phyloP scores from a whole-genome alignment of 1,284 basidiomycete species.

The Sporisorium sorghi region DNA sequence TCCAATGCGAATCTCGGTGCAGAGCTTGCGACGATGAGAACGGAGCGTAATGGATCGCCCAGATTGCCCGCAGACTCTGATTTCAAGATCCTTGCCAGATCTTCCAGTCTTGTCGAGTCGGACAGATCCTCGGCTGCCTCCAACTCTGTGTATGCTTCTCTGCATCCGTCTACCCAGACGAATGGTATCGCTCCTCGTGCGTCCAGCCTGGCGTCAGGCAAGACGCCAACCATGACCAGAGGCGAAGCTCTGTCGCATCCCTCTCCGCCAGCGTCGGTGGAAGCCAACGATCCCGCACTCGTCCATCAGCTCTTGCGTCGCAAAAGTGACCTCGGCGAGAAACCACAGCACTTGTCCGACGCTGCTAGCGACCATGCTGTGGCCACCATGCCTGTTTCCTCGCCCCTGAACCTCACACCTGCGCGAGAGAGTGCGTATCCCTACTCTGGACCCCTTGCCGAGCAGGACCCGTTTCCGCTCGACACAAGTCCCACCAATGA shows the following conservation, averaged over 20 bases:
- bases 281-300: constrained; percentile 51
- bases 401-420: constrained; percentile 26
- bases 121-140: constrained; percentile 30
- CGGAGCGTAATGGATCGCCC: constrained; percentile 7
- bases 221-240: constrained; percentile 34
- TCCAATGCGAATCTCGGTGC: not conserved
- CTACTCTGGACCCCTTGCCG: constrained; percentile 10
- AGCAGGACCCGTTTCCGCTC: constrained; percentile 39
- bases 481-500: constrained; percentile 28
- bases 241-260: constrained; percentile 51
- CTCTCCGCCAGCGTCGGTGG: constrained; percentile 49
- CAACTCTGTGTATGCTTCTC: constrained; percentile 26
- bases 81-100: constrained; percentile 34
- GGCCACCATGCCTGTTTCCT: constrained; percentile 23
- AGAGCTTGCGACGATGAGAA: not conserved
- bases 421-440: constrained; percentile 12
- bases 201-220: constrained; percentile 23
- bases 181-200: constrained; percentile 29
- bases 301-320: constrained; percentile 55
- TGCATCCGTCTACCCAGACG: constrained; percentile 21
- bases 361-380: constrained; percentile 56
- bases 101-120: constrained; percentile 38
- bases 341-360: constrained; percentile 21
- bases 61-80: constrained; percentile 12
- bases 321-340: constrained; percentile 40